Base-by-base conservation (phyloP, 1,139 yeast species). In the Trichomonascaceae sp. region DNA sequence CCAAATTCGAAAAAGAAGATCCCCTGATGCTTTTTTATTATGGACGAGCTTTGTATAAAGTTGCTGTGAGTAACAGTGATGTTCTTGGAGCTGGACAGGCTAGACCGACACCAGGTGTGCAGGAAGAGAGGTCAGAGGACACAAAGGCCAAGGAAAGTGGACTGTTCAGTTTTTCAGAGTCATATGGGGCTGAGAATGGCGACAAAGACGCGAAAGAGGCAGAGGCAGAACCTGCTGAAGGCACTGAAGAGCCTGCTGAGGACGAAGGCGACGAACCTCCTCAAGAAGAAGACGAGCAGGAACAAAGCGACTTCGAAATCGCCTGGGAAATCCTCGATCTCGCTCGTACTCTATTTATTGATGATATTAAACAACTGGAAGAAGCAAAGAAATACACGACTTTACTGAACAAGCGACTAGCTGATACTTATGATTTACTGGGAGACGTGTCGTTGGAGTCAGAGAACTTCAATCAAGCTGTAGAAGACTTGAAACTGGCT, bases 361-460 rank as follows among this genome's bases (percentile, higher is more conserved):
- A 73, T 38, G 41, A 49, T 8, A 30, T 49, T 13, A 72, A 73
- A 38, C 51, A 53, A 2, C 54, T 57, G 17, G 64, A 57, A 18
- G 63, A 61, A n/a, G 60, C 58, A 39, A 63, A 64, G 17, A 57
- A 66, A 75, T 45, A 41, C 19, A 7, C 68, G 53, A 69, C 76
- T 8, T 70, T 67, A 27, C 61, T 74, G 43, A 72, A 76, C 55
- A 74, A 76, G 61, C 84, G 82, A 61, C 74, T 91, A 36, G 83
- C 95, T 0, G 95, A 88, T 56, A 81, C 85, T 0, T 86, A 83
- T 65, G 95, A 87, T 65, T 70, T 91, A 8, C 74, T 90, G 19
- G 98, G 98, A 20, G 98, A 93, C 67, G 87, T 91, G 6, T 85
- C 96, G 0, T 73, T 90, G 45, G 97, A 90, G 66, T 83, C 91